Conservation (phyloP, 192 early-diverging fungal genomes). For the Pilobolus umbonatus region DNA sequence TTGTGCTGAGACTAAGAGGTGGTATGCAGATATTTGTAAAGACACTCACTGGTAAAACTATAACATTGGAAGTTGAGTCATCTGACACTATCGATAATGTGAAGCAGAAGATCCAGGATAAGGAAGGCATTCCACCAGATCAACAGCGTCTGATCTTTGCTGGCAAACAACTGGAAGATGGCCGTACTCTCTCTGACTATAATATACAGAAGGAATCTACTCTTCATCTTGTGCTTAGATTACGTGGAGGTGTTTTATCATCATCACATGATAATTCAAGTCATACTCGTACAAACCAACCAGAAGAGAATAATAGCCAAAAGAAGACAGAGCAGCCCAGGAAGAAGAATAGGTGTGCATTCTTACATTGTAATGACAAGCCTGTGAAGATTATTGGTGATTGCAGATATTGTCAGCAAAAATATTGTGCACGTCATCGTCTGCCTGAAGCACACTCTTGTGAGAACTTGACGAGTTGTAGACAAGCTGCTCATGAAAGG, state of each 20-base stretch:
- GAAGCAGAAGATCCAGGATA: constrained; percentile 69
- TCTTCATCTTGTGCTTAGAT: constrained; percentile 52
- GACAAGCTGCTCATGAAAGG: constrained; percentile 52
- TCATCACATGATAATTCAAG: neutral
- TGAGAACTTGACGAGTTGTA: constrained; percentile 57
- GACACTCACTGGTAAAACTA: constrained; percentile 88
- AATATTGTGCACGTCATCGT: constrained; percentile 68
- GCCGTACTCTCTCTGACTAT: constrained; percentile 55
- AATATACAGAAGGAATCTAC: constrained; percentile 62
- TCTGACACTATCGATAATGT: constrained; percentile 63
- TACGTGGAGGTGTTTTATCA: constrained; percentile 50
- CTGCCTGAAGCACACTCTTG: constrained; percentile 73
- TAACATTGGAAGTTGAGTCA: constrained; percentile 78
- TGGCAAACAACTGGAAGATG: constrained; percentile 68
- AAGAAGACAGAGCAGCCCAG: neutral
- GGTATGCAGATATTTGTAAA: constrained; percentile 37
- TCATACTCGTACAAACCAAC: neutral
- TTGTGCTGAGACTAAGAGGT: constrained; percentile 25
- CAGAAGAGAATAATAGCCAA: neutral
- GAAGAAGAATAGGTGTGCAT: constrained; percentile 36
- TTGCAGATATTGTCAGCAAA: constrained; percentile 58
- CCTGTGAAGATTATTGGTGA: constrained; percentile 67
- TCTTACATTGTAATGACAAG: constrained; percentile 44
- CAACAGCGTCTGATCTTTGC: constrained; percentile 66
- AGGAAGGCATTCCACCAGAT: constrained; percentile 66